Evolutionary conservation across 345 rosid genomes (phyloP), one percentile per base, ranked within the genome.

Genomic region (Citrus maxima): DNA sequence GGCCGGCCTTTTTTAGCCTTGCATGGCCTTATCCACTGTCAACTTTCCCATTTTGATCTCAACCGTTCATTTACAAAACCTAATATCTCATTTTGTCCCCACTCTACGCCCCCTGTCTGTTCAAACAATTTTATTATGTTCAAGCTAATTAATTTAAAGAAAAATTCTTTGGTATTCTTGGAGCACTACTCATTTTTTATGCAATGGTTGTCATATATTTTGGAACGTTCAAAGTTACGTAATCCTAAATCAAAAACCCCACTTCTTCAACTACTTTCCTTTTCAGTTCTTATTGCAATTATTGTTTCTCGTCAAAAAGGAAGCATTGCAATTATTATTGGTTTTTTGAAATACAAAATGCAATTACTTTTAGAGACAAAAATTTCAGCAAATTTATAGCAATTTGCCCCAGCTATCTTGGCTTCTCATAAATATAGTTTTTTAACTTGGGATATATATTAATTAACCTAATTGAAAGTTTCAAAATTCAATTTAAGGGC

Each of bases 41-140:
- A 60, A 40, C 37, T 27, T 74, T 40, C 77, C 77, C 8, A 5
- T 61, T 60, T 60, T 74, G 28, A 74, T 74, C 56, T 74, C 77
- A 4, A 74, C 58, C 68, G 27, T 74, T 27, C 51, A 21, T 74
- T 62, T 28, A 16, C 6, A 51, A 49, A 51, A 51, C 72, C 27
- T 7, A 28, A 59, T 24, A n/a, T 64, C 34, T 7, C n/a, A 60
- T 24, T 38, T 38, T 38, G 76, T 37, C 67, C 62, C 55, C 18
- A 59, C 35, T 73, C 55, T 24, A 27, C 16, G 16, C n/a, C 34
- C 2, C 61, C 40, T 4, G 58, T 18, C 22, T 54, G 58, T 16
- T 54, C 58, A 54, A 54, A 54, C 58, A 54, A 54, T 16, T 54
- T 54, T 54, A 54, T 54, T 54, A 46, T 13, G 51, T 46, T 46